Base-by-base conservation (phyloP, 2,329 filamentous ascomycete species). In the Piedraia hortae region DNA sequence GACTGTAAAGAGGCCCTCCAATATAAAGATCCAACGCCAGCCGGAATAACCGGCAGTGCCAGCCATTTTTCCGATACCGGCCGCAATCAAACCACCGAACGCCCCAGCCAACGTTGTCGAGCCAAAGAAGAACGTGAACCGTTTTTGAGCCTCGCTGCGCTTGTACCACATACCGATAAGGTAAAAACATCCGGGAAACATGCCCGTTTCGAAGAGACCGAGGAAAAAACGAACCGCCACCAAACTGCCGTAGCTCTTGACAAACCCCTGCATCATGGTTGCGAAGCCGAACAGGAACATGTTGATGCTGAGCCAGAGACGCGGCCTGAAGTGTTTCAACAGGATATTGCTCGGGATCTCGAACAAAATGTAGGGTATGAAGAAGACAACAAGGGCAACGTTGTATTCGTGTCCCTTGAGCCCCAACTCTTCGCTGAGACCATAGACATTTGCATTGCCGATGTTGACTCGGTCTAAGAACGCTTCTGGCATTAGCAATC, bases 71-170 rank as follows among this genome's bases (percentile, higher is more conserved):
- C 74, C 74, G 30, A 91, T 88, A 0, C 69, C 80, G 1, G 65
- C 69, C 1, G 80, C 80, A 4, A 91, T 55, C 1, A 91, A 56
- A 2, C 78, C 78, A 19, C 75, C 78, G 35, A 90, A 91, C 0
- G 77, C 73, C 14, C 73, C 73, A 1, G 73, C 73, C 3, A 82
- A 50, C 0, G 68, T 72, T 1, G 73, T 80, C 13, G 59, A 74
- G 37, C 62, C 67, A 53, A 93, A 93, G 55, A 93, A 93, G 53
- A 93, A 80, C 9, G 68, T 73, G 48, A 80, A 91, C 14, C 85
- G 66, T 37, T 77, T 75, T 46, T 93, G 82, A 2, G 80, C 77
- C 47, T 93, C 85, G 19, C 55, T 54, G 27, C 82, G 64, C 27
- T 68, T 66, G 36, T 93, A 97, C 78, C 73, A 88, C 67, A 82